Conservation (phyloP, 305 asterid species). For the Rubia occidens region DNA sequence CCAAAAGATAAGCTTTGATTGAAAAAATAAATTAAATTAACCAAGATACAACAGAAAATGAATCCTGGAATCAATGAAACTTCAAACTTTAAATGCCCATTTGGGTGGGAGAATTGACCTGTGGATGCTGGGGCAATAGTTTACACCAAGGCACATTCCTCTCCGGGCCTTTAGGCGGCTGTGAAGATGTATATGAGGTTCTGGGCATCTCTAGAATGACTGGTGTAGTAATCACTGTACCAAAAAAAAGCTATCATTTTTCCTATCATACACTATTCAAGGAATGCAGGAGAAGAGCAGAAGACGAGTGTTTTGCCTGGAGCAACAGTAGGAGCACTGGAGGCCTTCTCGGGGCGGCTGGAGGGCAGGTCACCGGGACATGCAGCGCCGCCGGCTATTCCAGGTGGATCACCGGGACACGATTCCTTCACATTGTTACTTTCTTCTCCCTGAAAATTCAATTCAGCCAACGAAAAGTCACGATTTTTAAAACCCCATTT, state of each 20-base stretch:
- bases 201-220: slow-evolving; percentile 43
- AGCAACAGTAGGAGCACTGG: slow-evolving; percentile 30
- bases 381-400: slow-evolving; percentile 19
- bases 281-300: neutral
- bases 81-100: neutral
- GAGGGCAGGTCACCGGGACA: slow-evolving; percentile 13
- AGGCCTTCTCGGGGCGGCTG: slow-evolving; percentile 16
- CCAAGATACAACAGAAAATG: neutral
- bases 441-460: slow-evolving; percentile 38
- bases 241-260: neutral
- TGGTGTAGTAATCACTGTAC: slow-evolving; percentile 36
- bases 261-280: neutral
- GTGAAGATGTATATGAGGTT: slow-evolving; percentile 48
- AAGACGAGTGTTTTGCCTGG: slow-evolving; percentile 30
- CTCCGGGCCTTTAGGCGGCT: slow-evolving; percentile 44
- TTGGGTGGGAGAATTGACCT: slow-evolving; percentile 35
- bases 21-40: slow-evolving; percentile 9
- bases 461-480: slow-evolving; percentile 8
- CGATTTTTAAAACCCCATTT: slow-evolving; percentile 1
- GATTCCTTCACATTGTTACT: slow-evolving; percentile 38
- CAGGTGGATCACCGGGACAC: slow-evolving; percentile 59
- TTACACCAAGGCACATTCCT: slow-evolving; percentile 68
- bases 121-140: slow-evolving; percentile 54
- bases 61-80: neutral
- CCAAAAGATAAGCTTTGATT: neutral